Evolutionary conservation across 306 rosid species (phyloP).

Genomic region (Sindora glabra): DNA sequence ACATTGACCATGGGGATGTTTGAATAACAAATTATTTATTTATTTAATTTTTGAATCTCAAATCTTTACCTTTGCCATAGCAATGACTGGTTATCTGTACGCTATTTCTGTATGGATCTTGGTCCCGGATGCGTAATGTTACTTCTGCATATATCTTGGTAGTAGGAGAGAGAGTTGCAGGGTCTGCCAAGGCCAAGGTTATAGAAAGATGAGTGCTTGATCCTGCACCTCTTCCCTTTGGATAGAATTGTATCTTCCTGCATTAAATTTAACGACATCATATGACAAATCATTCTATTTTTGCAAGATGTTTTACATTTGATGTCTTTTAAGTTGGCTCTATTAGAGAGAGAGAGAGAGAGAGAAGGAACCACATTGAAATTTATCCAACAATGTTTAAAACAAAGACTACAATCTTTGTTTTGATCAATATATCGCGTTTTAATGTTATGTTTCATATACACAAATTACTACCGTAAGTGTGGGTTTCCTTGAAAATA

Average conservation of each 20-base stretch:
- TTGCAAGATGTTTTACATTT: background rate
- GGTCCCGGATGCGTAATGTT: constrained; percentile 39
- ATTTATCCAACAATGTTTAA: too few species aligned
- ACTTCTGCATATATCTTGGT: constrained; percentile 40
- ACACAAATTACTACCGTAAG: too few species aligned
- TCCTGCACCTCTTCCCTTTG: constrained; percentile 38
- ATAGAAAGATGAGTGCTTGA: constrained; percentile 35
- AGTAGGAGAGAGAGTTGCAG: constrained; percentile 21
- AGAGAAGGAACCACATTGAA: too few species aligned
- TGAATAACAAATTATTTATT: too few species aligned
- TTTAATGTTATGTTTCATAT: too few species aligned
- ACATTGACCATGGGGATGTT: too few species aligned
- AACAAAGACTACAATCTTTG: too few species aligned
- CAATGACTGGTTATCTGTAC: constrained; percentile 16
- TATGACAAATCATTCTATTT: background rate
- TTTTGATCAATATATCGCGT: too few species aligned
- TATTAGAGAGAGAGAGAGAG: too few species aligned
- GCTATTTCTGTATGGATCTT: too few species aligned
- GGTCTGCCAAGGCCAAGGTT: constrained; percentile 35
- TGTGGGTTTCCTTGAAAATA: too few species aligned
- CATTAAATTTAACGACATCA: background rate
- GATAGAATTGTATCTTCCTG: constrained; percentile 59
- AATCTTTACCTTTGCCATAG: constrained; percentile 29
- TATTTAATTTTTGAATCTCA: too few species aligned
- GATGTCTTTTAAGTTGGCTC: background rate